Conservation (phyloP, 2,329 filamentous ascomycete species). For the Alternaria novae-zelandiae region DNA sequence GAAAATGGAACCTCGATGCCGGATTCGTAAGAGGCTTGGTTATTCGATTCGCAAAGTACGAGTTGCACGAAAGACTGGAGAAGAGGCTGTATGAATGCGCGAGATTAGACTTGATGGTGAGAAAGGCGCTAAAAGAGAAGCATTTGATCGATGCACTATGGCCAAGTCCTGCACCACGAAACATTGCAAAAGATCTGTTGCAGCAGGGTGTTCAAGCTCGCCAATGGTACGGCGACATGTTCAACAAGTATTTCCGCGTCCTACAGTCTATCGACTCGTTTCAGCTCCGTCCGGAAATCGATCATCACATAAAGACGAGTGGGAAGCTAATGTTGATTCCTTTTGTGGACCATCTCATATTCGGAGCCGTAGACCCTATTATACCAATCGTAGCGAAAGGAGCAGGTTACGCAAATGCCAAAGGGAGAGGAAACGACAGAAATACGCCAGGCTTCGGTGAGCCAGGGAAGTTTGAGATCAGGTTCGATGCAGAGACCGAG, state of each 20-base stretch:
- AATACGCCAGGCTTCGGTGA: conserved; percentile 31
- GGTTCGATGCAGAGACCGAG: conserved; percentile 42
- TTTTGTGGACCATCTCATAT: conserved; percentile 42
- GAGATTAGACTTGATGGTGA: conserved; percentile 44
- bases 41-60: conserved; percentile 43
- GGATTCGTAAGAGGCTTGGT: conserved; percentile 42
- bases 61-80: conserved; percentile 45
- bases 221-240: conserved; percentile 48
- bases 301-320: conserved; percentile 37
- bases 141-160: conserved; percentile 45
- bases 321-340: conserved; percentile 45
- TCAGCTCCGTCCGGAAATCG: conserved; percentile 38
- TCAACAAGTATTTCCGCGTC: conserved; percentile 44
- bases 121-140: conserved; percentile 48
- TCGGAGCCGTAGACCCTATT: conserved; percentile 44
- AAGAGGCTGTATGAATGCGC: conserved; percentile 45
- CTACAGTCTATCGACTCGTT: conserved; percentile 43
- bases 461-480: conserved; percentile 41
- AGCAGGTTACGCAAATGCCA: conserved; percentile 37
- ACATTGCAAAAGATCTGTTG: conserved; percentile 34
- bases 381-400: conserved; percentile 42
- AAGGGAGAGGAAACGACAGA: conserved; percentile 21
- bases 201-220: conserved; percentile 43
- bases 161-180: conserved; percentile 40
- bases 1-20: conserved; percentile 40